Evolutionary conservation across 495 filamentous ascomycete genomes (phyloP).

Genomic region (Rhizodiscina lignyota): DNA sequence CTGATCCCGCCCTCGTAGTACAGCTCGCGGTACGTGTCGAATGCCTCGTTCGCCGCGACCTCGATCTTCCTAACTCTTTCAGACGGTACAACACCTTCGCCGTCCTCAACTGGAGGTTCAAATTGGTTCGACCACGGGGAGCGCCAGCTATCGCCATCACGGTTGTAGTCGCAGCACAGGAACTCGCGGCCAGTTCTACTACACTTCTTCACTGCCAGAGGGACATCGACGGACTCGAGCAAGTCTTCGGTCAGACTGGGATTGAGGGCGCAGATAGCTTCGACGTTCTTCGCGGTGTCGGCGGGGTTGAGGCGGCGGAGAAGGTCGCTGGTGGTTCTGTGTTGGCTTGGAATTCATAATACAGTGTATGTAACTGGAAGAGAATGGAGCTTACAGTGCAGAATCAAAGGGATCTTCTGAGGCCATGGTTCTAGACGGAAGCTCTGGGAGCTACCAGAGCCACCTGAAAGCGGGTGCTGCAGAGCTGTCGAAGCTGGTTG

Average conservation of each 20-base stretch:
- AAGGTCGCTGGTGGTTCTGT: conserved; percentile 57
- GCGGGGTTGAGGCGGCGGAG: conserved; percentile 94
- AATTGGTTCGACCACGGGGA: conserved; percentile 98
- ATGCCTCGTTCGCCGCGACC: conserved; percentile 81
- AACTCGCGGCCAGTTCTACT: conserved; percentile 83
- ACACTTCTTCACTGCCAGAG: conserved; percentile 73
- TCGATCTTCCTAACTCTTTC: conserved; percentile 72
- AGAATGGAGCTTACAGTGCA: conserved; percentile 34
- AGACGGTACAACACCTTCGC: conserved; percentile 22
- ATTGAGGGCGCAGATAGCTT: conserved; percentile 66
- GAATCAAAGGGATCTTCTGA: conserved; percentile 32
- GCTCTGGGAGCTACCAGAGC: too few species aligned
- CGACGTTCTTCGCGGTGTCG: conserved; percentile 69
- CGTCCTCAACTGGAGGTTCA: conserved; percentile 54
- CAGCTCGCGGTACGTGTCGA: conserved; percentile 92
- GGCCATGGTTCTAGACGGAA: too few species aligned
- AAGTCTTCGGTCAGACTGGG: conserved; percentile 94
- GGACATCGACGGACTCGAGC: conserved; percentile 91
- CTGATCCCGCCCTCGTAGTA: conserved; percentile 96
- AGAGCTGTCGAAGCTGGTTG: too few species aligned
- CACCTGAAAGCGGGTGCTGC: too few species aligned
- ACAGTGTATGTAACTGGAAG: conserved; percentile 2
- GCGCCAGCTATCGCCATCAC: conserved; percentile 91
- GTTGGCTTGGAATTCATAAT: conserved; percentile 8
- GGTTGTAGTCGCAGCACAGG: conserved; percentile 98